These are phyloP conservation scores for Cladosporium sp. DNA, from an alignment of 2,329 filamentous ascomycete genomes.

Conservation along the genomic window DNA sequence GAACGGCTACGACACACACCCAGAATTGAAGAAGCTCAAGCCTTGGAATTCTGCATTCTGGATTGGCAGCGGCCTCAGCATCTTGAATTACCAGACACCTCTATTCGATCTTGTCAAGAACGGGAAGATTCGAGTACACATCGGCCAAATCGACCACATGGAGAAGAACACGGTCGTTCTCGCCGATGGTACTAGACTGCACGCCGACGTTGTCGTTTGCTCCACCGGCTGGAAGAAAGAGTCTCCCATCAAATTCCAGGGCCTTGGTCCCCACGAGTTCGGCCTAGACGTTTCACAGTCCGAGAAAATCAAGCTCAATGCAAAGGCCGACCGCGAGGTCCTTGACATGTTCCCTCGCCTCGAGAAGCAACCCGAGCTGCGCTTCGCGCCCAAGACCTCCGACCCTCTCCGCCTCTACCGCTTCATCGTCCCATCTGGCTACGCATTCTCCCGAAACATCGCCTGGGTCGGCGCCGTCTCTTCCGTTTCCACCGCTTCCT, in stretches of 20 bases:
- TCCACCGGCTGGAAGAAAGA: conserved; percentile 52
- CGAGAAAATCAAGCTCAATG: conserved; percentile 33
- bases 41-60: conserved; percentile 43
- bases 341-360: conserved; percentile 48
- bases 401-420: conserved; percentile 35
- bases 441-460: conserved; percentile 30
- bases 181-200: conserved; percentile 38
- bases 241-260: conserved; percentile 44
- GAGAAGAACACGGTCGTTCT: conserved; percentile 43
- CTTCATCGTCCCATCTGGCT: conserved; percentile 37
- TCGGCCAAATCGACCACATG: conserved; percentile 49
- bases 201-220: conserved; percentile 48
- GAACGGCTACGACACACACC: conserved; percentile 40
- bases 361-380: conserved; percentile 39
- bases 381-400: conserved; percentile 12
- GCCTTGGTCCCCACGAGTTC: conserved; percentile 5
- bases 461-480: conserved; percentile 37
- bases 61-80: conserved; percentile 51
- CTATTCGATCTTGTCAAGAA: conserved; percentile 52
- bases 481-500: conserved; percentile 32
- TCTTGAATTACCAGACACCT: conserved; percentile 52
- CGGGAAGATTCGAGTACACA: conserved; percentile 49
- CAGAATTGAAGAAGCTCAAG: conserved; percentile 36
- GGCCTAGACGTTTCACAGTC: background rate
- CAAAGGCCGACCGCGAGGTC: conserved; percentile 47